Evolutionary conservation across 352 stramenopile species (phyloP).

Genomic region (Chrysophaeum taylorii): DNA sequence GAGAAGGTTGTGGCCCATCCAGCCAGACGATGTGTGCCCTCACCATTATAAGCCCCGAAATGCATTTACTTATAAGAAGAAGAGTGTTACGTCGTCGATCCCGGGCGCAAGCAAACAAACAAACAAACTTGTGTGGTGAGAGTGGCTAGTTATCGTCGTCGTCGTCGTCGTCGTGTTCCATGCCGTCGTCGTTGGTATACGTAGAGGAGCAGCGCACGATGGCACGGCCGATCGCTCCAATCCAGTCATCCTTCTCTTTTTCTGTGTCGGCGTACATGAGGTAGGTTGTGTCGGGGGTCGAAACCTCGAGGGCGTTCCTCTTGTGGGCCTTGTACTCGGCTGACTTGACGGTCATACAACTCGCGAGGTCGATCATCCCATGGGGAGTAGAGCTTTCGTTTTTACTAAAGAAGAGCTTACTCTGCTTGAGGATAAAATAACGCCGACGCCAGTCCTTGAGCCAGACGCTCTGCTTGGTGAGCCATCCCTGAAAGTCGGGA

Average conservation of each 20-base stretch:
- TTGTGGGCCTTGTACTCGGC: constrained; percentile 69
- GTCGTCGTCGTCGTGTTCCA: constrained; percentile 31
- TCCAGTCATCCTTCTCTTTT: constrained; percentile 74
- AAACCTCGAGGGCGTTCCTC: constrained; percentile 70
- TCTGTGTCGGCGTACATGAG: constrained; percentile 60
- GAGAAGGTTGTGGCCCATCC: too few species aligned
- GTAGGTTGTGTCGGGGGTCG: constrained; percentile 63
- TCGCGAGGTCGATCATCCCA: constrained; percentile 65
- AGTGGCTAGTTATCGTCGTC: constrained; percentile 26
- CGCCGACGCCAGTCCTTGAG: constrained; percentile 68
- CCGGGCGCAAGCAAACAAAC: too few species aligned
- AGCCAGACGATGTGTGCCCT: too few species aligned
- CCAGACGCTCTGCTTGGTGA: constrained; percentile 69
- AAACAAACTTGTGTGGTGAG: too few species aligned
- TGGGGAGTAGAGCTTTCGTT: constrained; percentile 20
- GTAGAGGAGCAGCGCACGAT: constrained; percentile 94
- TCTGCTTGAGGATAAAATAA: constrained; percentile 72
- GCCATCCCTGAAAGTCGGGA: constrained; percentile 58
- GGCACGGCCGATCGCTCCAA: constrained; percentile 83
- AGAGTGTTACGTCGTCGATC: too few species aligned
- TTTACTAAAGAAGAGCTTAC: constrained; percentile 48
- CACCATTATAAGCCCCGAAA: too few species aligned
- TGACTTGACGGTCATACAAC: constrained; percentile 70
- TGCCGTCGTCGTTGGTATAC: constrained; percentile 69
- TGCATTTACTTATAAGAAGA: too few species aligned